A percentile compares a stretch with the other conserved stretches of the same genome.
These are phyloP conservation scores for Arachis stenosperma DNA, from an alignment of 306 rosid genomes.

Conservation along the genomic window DNA sequence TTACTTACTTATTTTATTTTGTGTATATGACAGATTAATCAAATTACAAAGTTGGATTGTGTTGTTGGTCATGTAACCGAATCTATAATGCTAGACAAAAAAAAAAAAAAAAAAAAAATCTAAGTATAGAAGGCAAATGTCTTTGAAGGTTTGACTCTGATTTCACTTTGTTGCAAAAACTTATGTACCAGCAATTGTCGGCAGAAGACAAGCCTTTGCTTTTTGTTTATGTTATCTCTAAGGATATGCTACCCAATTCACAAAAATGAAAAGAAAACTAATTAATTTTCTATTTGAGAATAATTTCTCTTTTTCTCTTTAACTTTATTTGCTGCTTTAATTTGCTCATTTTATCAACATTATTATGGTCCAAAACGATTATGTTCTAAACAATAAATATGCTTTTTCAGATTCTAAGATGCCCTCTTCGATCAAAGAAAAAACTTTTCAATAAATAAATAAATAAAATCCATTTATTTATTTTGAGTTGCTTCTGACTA, in stretches of 20 bases:
- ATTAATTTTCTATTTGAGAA: constrained; percentile 1
- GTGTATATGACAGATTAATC: constrained; percentile 4
- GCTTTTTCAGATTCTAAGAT: not conserved
- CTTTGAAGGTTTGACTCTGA: constrained; percentile 18
- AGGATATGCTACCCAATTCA: constrained; percentile 5
- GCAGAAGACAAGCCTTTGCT: constrained; percentile 28
- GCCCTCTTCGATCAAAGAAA: not conserved
- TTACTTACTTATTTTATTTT: not conserved
- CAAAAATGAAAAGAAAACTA: not conserved
- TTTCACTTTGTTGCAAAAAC: constrained; percentile 25
- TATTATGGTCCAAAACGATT: not conserved
- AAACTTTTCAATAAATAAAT: too few relatives aligned
- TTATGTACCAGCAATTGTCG: constrained; percentile 18
- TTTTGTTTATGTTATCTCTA: constrained; percentile 34
- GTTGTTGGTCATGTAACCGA: not conserved
- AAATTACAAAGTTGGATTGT: not conserved
- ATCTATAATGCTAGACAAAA: not conserved
- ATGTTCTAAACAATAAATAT: not conserved
- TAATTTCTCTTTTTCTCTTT: constrained; percentile 3
- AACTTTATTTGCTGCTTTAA: not conserved
- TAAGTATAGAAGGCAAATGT: constrained; percentile 14
- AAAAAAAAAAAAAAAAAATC: constrained; percentile 25
- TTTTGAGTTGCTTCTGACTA: not conserved
- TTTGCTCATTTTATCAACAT: not conserved
- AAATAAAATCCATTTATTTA: too few relatives aligned